Evolutionary conservation across 768 basidiomycete species (phyloP), one percentile per base, ranked within the genome.

Genomic region (Tephrocybe rancida): DNA sequence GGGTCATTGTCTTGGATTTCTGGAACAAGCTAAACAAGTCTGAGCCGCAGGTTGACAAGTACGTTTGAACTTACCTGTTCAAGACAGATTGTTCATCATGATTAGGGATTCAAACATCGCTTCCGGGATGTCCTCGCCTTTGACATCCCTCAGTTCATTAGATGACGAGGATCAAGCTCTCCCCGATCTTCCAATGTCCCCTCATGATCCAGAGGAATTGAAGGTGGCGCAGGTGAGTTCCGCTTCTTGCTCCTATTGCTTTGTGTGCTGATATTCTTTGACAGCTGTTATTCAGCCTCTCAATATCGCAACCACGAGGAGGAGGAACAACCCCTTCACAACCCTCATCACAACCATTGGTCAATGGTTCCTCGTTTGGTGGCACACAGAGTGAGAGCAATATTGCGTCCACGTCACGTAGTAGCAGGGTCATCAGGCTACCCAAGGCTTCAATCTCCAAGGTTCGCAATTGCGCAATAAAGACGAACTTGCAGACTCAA

Each of bases 1-100:
- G 86, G 54, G 81, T 95, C 44, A 90, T 99, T 60, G 81, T 91
- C 42, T 81, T 99, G 44, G 96, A 99, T 68, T 99, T 99, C 65
- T 98, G 96, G 95, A 87, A 84, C 52, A 95, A 90, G 68, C 76
- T 91, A 53, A 81, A 73, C 50, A 79, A 78, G 53, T 70, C 64
- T 26, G 70, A 70, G 55, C 70, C 66, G 30, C 70, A 71, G 50
- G 58, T 70, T 42, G 73, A 67, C 24, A 73, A 68, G 85, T 83
- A 58, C 60, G 75, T 71, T 27, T 32, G 22, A 46, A 29, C 19
- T 10, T 5, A n/a, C 30, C 18, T 47, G 3, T 7, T 21, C n/a
- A 16, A 34, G 22, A 24, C 22, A 3, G 24, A 39, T 54, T 27
- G 44, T 34, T 49, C 24, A 48, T 25, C 14, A 39, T 26, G 4